Evolutionary conservation across 1,284 basidiomycete genomes (phyloP).

Genomic region (Bjerkandera adusta): DNA sequence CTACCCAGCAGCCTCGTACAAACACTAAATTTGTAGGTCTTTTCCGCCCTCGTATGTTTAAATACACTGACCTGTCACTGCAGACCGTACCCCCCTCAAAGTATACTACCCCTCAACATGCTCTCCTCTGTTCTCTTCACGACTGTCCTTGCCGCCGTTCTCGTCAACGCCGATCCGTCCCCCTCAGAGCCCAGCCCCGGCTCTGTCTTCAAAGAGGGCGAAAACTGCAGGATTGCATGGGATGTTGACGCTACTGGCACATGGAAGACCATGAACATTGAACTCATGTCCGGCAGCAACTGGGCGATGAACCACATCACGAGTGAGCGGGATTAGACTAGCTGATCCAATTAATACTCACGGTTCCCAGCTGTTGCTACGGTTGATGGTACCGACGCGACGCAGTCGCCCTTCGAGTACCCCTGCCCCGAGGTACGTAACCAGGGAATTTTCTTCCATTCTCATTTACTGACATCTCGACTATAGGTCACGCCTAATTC

Average conservation of each 20-base stretch:
- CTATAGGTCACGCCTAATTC: constrained; percentile 64
- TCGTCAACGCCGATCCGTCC: constrained; percentile 46
- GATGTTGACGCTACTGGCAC: constrained; percentile 46
- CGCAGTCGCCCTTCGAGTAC: constrained; percentile 45
- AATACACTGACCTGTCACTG: too few species aligned
- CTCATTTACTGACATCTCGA: not conserved
- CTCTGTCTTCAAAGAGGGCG: constrained; percentile 53
- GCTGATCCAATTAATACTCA: not conserved
- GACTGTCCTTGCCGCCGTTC: constrained; percentile 37
- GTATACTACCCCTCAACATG: constrained; percentile 30
- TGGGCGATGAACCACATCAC: constrained; percentile 65
- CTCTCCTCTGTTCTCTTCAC: constrained; percentile 39
- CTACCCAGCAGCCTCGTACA: constrained; percentile 4
- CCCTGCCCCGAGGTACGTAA: constrained; percentile 63
- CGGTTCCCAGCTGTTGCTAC: constrained; percentile 51
- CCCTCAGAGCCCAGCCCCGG: constrained; percentile 50
- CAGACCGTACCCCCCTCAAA: constrained; percentile 3
- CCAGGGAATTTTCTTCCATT: not conserved
- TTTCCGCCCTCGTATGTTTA: too few species aligned
- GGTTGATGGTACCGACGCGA: constrained; percentile 54
- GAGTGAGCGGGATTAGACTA: constrained; percentile 41
- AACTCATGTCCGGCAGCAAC: constrained; percentile 82
- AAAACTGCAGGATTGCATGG: constrained; percentile 56
- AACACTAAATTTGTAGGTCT: not conserved
- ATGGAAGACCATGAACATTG: constrained; percentile 68